These are phyloP conservation scores for Pyrrhoderma lamaoense DNA, from an alignment of 1,284 basidiomycete genomes.

Conservation along the genomic window DNA sequence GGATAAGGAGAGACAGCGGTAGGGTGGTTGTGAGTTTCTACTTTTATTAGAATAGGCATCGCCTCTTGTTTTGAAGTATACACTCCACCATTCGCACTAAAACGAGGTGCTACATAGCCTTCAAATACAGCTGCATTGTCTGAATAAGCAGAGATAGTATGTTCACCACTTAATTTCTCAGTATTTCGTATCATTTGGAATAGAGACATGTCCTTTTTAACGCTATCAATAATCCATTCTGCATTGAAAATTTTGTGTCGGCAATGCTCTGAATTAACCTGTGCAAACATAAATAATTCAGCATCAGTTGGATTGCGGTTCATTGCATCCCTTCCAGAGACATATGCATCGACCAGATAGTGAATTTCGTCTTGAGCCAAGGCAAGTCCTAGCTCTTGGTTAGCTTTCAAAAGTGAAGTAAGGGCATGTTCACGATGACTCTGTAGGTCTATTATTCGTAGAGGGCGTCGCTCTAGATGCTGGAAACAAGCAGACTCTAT, in stretches of 20 bases:
- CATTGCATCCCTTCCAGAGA: conserved; percentile 56
- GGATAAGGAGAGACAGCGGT: conserved; percentile 98
- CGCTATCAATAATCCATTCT: conserved; percentile 84
- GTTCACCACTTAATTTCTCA: conserved; percentile 66
- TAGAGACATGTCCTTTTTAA: conserved; percentile 66
- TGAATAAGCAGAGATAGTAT: conserved; percentile 94
- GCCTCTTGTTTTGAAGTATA: conserved; percentile 60
- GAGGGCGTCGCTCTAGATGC: conserved; percentile 57
- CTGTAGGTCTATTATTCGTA: conserved; percentile 64
- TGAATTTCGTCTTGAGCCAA: conserved; percentile 87
- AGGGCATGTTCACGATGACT: conserved; percentile 24
- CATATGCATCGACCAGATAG: conserved; percentile 88
- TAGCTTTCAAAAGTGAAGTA: conserved; percentile 61
- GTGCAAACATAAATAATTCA: conserved; percentile 99
- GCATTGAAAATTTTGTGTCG: conserved; percentile 99
- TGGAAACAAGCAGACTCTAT: conserved; percentile 61
- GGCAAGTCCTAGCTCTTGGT: conserved; percentile 84
- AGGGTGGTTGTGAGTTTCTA: conserved; percentile 99
- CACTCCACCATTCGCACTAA: conserved; percentile 51
- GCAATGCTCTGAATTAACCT: conserved; percentile 99
- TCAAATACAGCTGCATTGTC: conserved; percentile 97
- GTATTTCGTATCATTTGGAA: conserved; percentile 99
- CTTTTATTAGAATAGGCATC: conserved; percentile 94
- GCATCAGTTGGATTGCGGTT: conserved; percentile 89
- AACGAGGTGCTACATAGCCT: conserved; percentile 76